Evolutionary conservation across 805 yeast genomes (phyloP), one percentile per base, ranked within the genome.

Genomic region (Lipomyces oligophaga): DNA sequence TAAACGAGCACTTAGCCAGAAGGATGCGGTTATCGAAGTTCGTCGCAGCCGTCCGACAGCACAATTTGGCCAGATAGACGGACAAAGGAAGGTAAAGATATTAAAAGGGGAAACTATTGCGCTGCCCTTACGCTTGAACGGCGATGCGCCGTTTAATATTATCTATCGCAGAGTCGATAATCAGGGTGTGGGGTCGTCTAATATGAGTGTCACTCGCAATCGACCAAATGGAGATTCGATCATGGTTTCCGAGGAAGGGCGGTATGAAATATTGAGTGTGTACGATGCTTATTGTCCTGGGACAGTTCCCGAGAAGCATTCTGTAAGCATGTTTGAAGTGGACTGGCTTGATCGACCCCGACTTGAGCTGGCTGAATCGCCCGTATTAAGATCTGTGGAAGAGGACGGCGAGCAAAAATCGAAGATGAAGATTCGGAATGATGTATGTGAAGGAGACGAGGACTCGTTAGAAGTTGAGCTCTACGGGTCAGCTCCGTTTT

Each of bases 31-130:
- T 21, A 69, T 93, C n/a, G 71, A 73, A 25, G 88, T 88, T 1
- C 77, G 89, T 58, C 69, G 79, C 41, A 85, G 81, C 45, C 67
- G 81, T 1, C 95, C 97, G 19, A 63, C 69, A 3, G 79, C 75
- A 4, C 67, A 68, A 1, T 77, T 80, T 55, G 67, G 69, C 37
- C 62, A 70, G 3, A 56, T 67, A 18, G 69, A 70, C n/a, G 67
- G 70, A 3, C 58, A 58, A 18, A 43, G 51, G 48, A 50, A 52
- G 45, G 59, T 45, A 54, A 64, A 41, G 42, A 59, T 41, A 43
- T 56, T 34, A 16, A 83, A 84, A 60, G 90, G 93, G 3, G 78
- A 78, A 3, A 55, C 58, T 0, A 69, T 77, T 1, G 68, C 67
- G 2, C 65, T 89, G 25, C 95, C 96, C 1, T 50, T 84, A 15